Evolutionary conservation across 2,329 filamentous ascomycete genomes (phyloP), one percentile per base, ranked within the genome.

Genomic region (Penicillium olsonii): DNA sequence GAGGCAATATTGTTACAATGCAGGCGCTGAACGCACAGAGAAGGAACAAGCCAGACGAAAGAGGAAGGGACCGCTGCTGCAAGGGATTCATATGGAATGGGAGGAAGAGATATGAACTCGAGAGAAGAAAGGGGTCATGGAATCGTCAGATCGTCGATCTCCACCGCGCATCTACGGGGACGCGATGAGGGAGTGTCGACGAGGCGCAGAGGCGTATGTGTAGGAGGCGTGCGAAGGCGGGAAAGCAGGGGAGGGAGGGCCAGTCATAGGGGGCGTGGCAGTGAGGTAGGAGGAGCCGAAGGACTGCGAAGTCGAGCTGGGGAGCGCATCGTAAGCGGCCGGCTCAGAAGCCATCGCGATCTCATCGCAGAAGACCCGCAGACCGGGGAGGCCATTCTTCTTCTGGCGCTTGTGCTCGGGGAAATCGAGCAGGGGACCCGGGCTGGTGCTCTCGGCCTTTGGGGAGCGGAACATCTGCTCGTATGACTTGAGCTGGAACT

Each of bases 401-500:
- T 65, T 68, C 40, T 68, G 64, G 37, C 64, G 61, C 47, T 63
- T 65, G 45, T 59, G 55, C 15, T 67, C 63, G 2, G 66, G 58
- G 20, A 67, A 52, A 12, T 59, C 51, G 9, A 60, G 42, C 8
- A 70, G 24, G 7, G 65, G 50, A 18, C 56, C 59, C 5, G 66
- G 63, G 34, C 57, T 66, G 12, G 54, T 53, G 15, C 50, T 56
- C 47, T 71, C 69, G 17, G 59, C 48, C 56, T 70, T 70, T 29
- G 68, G 66, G 4, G 67, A 67, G 17, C 66, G 68, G 57, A 70
- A 68, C 61, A 71, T 68, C 48, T 67, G 64, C 49, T 71, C 69
- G 49, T 68, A 70, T 12, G 68, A 67, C 54, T 69, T 71, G 49
- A 70, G 57, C 41, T 71, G 68, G 48, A 68, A 67, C 49, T 70